Base-by-base conservation (phyloP, 2,329 filamentous ascomycete genomes). In the Teratosphaeria viscida region DNA sequence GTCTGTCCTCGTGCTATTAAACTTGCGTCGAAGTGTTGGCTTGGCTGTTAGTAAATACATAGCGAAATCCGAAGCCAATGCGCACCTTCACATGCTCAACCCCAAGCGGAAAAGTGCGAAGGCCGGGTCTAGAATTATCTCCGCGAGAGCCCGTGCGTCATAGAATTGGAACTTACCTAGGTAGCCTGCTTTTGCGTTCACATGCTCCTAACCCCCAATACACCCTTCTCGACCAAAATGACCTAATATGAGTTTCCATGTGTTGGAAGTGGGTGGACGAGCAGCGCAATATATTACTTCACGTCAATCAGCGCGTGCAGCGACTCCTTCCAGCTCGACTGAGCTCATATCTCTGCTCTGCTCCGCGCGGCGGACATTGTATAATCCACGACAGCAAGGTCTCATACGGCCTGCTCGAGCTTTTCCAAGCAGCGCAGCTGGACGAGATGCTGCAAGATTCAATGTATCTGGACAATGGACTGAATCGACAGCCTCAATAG, bases 191-290 rank as follows among this genome's bases (percentile, higher is more conserved):
- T 35, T 29, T 34, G 37, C 34, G 7, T 37, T 37, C 23, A 37
- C 14, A 56, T 37, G 29, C n/a, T 49, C 47, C 19, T 19, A 19
- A n/a, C 43, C 19, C 19, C n/a, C 43, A 32, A 55, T 35, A 23
- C n/a, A 19, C 16, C 8, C 43, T 23, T 19, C 43, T 23, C 58
- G 60, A 58, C 57, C 60, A 49, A 60, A 66, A 65, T 47, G 43
- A 49, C 43, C 43, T 49, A 49, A 19, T 2, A 79, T 79, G 77
- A 76, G 72, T 68, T 68, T 75, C 69, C 73, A 76, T 78, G 75
- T 72, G 69, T 71, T 67, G 66, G 62, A 66, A 61, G 64, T 63
- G 67, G 65, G 66, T 69, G 66, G 71, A 69, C 72, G 71, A 71
- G 56, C 29, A 37, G 29, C 29, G 35, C 32, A 16, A 47, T 32